Percentiles rank a stretch among this genome's conserved stretches.
Evolutionary conservation across 306 rosid genomes (phyloP).

Genomic region (Oemleria cerasiformis): DNA sequence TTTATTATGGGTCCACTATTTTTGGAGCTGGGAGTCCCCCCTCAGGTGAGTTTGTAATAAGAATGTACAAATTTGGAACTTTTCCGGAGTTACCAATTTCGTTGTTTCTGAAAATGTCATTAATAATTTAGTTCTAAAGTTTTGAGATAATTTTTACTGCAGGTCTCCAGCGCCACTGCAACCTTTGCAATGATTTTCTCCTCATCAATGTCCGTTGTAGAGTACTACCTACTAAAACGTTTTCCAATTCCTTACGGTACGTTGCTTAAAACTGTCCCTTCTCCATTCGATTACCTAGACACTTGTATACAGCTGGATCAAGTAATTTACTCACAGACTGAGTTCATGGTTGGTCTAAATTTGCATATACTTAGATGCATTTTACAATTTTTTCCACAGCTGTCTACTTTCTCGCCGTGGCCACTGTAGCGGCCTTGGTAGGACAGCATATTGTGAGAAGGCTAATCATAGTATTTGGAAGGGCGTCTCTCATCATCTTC

Average conservation of each 20-base stretch:
- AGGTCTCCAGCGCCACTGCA: conserved; percentile 97
- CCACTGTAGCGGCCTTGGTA: conserved; percentile 64
- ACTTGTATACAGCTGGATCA: background rate
- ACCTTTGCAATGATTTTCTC: conserved; percentile 95
- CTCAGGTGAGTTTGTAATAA: conserved; percentile 56
- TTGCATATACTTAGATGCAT: conserved; percentile 1
- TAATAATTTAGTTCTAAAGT: conserved; percentile 8
- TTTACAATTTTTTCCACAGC: conserved; percentile 45
- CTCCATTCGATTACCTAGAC: background rate
- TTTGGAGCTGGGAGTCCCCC: conserved; percentile 87
- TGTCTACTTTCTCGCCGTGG: conserved; percentile 59
- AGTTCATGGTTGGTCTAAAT: background rate
- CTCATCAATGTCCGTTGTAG: conserved; percentile 94
- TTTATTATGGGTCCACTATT: conserved; percentile 94
- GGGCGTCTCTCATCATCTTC: conserved; percentile 89
- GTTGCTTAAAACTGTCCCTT: background rate
- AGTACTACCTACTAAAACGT: conserved; percentile 81
- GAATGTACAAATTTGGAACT: background rate
- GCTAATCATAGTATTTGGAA: conserved; percentile 56
- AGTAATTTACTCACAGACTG: background rate
- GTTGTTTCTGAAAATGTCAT: no score
- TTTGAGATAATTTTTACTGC: conserved; percentile 16
- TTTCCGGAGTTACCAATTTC: background rate
- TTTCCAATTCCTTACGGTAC: conserved; percentile 87
- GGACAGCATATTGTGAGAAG: conserved; percentile 81